Evolutionary conservation across 306 rosid species (phyloP).

Genomic region (Chamaecrista fasciculata): DNA sequence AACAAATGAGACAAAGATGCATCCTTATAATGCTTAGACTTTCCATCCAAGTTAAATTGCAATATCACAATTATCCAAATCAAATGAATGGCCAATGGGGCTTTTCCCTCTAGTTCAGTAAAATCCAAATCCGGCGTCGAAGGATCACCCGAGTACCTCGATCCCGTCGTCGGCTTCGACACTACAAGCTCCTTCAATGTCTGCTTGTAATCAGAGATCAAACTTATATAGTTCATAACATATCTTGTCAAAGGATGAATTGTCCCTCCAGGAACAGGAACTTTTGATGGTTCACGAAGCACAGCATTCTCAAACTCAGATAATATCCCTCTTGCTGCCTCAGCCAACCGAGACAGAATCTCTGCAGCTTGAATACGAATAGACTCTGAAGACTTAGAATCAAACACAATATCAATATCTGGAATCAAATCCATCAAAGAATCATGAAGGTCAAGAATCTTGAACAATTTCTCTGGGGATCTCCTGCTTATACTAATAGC

Average conservation of each 20-base stretch:
- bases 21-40: slow-evolving; percentile 89
- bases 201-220: slow-evolving; percentile 87
- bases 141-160: slow-evolving; percentile 75
- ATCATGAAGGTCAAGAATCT: slow-evolving; percentile 89
- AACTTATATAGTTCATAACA: slow-evolving; percentile 91
- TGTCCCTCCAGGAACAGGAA: slow-evolving; percentile 94
- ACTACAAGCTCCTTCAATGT: slow-evolving; percentile 83
- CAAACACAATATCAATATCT: slow-evolving; percentile 82
- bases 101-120: slow-evolving; percentile 69
- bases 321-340: slow-evolving; percentile 89
- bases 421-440: slow-evolving; percentile 81
- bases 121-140: slow-evolving; percentile 91
- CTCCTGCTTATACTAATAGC: slow-evolving; percentile 88
- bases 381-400: slow-evolving; percentile 81
- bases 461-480: slow-evolving; percentile 91
- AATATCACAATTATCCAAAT: slow-evolving; percentile 93
- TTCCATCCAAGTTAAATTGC: slow-evolving; percentile 91
- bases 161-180: slow-evolving; percentile 86
- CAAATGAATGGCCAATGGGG: slow-evolving; percentile 85
- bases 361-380: slow-evolving; percentile 88
- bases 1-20: slow-evolving; percentile 68
- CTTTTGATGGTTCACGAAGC: slow-evolving; percentile 81
- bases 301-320: slow-evolving; percentile 97
- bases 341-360: slow-evolving; percentile 84
- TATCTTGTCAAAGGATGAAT: slow-evolving; percentile 96